Evolutionary conservation across 1,139 yeast genomes (phyloP).

Genomic region (Kodamaea suecica): DNA sequence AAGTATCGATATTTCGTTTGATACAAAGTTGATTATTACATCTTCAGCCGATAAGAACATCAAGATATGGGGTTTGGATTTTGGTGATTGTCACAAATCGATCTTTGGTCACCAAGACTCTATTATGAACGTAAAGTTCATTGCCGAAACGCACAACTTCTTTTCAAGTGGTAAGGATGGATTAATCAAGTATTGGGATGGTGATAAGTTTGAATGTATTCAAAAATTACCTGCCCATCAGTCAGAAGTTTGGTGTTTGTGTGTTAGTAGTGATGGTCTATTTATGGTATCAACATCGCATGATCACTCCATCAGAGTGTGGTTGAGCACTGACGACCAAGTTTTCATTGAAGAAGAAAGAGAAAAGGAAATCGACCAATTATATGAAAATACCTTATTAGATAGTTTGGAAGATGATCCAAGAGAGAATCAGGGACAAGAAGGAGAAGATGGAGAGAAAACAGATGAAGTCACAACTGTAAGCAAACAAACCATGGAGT

Average conservation of each 20-base stretch:
- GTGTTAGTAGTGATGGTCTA: constrained; percentile 69
- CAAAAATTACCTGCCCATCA: constrained; percentile 88
- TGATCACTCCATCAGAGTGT: constrained; percentile 86
- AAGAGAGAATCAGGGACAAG: constrained; percentile 28
- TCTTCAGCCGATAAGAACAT: constrained; percentile 97
- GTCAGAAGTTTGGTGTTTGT: constrained; percentile 89
- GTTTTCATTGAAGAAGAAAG: constrained; percentile 94
- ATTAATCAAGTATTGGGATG: constrained; percentile 93
- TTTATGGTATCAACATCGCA: constrained; percentile 86
- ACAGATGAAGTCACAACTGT: constrained; percentile 66
- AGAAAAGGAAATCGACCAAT: constrained; percentile 91
- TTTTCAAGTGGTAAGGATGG: constrained; percentile 91
- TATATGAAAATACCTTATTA: constrained; percentile 74
- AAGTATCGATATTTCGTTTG: constrained; percentile 84
- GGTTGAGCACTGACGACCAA: constrained; percentile 92
- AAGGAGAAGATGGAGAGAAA: constrained; percentile 42
- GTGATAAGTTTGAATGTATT: constrained; percentile 91
- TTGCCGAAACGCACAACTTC: constrained; percentile 82
- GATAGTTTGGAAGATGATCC: constrained; percentile 67
- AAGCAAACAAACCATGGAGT: constrained; percentile 81
- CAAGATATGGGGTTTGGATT: constrained; percentile 97
- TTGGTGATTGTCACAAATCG: constrained; percentile 97
- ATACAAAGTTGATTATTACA: constrained; percentile 81
- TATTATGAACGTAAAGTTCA: constrained; percentile 80
- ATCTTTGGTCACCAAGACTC: constrained; percentile 96